Base-by-base conservation (phyloP, 805 yeast species). In the Tetrapisispora iriomotensis region DNA sequence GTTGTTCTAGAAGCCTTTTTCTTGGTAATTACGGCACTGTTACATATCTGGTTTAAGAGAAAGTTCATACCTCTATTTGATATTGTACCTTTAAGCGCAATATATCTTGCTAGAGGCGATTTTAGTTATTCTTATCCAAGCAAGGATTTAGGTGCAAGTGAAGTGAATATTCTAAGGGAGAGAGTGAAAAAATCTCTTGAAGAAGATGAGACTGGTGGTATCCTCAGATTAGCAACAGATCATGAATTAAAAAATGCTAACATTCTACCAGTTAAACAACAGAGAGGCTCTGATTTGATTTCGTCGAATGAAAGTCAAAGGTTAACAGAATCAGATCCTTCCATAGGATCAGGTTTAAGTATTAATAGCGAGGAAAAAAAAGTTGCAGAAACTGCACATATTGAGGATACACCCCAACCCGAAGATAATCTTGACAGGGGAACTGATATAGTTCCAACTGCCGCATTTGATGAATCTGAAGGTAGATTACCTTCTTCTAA, bases 1-100 rank as follows among this genome's bases (percentile, higher is more conserved):
- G 75, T 82, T 46, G 92, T 68, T 3, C 64, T 83, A 40, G 88
- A 82, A 59, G 80, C 67, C 40, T 68, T 76, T n/a, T 60, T 71
- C 44, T 48, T 80, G 13, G 74, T 56, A n/a, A 72, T 64, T 32
- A 79, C 90, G 12, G 79, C 74, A 22, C 56, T 61, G 17, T 64
- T 72, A 23, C 90, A 82, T 53, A 43, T 82, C 23, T 79, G 68
- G 56, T 65, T 75, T 52, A 76, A 75, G 54, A 58, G 70, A 59
- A 71, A 59, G 45, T 81, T 80, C 58, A 69, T 75, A 36, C 79
- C 85, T 25, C 57, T 82, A 42, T 64, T 77, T 39, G 86, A 82
- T 38, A 62, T 70, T 30, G 85, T 83, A 38, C 94, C 92, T 44
- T 56, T 82, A 37, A 75, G 81, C 36, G 86, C 63, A 3, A 59